Conservation (phyloP, 2,329 filamentous ascomycete genomes). For the Scytalidium sp. region DNA sequence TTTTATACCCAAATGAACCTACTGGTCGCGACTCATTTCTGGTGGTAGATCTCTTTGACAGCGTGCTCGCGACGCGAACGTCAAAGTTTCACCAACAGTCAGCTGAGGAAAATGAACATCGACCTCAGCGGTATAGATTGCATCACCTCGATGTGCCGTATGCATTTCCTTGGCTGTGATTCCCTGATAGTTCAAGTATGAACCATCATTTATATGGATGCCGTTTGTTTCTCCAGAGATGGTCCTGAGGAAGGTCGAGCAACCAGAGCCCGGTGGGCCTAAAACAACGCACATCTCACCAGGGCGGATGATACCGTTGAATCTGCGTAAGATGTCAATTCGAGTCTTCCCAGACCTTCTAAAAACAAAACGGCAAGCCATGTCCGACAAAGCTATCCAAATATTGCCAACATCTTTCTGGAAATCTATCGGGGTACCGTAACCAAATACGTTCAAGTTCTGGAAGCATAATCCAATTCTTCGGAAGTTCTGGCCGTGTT, state of each 20-base stretch:
- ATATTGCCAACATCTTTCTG: slow-evolving; percentile 62
- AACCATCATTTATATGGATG: slow-evolving; percentile 44
- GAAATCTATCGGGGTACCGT: slow-evolving; percentile 63
- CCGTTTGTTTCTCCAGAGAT: slow-evolving; percentile 52
- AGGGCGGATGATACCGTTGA: slow-evolving; percentile 57
- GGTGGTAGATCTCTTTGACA: slow-evolving; percentile 60
- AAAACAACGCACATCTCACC: slow-evolving; percentile 67
- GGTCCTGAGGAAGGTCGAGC: slow-evolving; percentile 59
- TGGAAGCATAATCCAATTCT: slow-evolving; percentile 59
- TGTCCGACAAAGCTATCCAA: slow-evolving; percentile 45
- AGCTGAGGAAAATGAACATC: slow-evolving; percentile 73
- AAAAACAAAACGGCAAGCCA: slow-evolving; percentile 45
- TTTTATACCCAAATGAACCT: slow-evolving; percentile 22
- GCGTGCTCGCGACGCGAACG: slow-evolving; percentile 65
- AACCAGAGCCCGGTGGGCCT: slow-evolving; percentile 57
- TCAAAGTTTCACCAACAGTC: slow-evolving; percentile 68
- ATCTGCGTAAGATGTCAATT: slow-evolving; percentile 51
- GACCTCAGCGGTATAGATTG: slow-evolving; percentile 57
- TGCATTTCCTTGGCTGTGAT: slow-evolving; percentile 35
- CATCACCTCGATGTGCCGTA: slow-evolving; percentile 50
- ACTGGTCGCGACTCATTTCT: slow-evolving; percentile 56
- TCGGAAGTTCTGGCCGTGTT: not conserved
- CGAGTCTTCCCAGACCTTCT: slow-evolving; percentile 42
- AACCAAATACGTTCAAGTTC: slow-evolving; percentile 66
- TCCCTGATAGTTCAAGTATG: slow-evolving; percentile 59